Evolutionary conservation across 2,329 filamentous ascomycete species (phyloP).

Genomic region (Colletotrichum phormii): DNA sequence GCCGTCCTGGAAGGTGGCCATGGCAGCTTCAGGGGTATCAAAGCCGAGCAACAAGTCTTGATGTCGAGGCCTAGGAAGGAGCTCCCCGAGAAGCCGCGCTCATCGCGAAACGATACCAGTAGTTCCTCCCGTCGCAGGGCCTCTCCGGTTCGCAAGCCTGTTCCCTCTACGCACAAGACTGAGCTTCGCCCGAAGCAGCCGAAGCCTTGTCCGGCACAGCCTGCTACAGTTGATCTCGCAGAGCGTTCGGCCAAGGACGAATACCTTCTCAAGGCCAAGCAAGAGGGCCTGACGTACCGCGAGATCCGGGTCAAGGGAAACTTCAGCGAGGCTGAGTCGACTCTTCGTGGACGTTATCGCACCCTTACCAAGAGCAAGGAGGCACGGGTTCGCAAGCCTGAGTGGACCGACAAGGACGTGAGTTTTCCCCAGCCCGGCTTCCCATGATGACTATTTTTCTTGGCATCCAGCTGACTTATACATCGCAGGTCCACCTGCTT

Average conservation of each 20-base stretch:
- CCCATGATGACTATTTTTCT: not conserved
- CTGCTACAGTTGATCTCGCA: not conserved
- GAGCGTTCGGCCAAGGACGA: conserved; percentile 51
- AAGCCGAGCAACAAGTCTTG: not conserved
- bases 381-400: conserved; percentile 72
- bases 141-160: not conserved
- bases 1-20: not conserved
- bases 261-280: conserved; percentile 65
- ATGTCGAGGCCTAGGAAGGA: conserved; percentile 23
- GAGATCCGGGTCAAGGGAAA: conserved; percentile 68
- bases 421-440: conserved; percentile 49
- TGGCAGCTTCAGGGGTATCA: not conserved
- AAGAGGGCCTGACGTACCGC: conserved; percentile 71
- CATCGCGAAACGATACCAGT: not conserved
- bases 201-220: conserved; percentile 12
- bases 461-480: not conserved
- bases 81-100: conserved; percentile 28
- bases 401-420: conserved; percentile 74
- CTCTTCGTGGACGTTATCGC: conserved; percentile 75
- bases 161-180: not conserved
- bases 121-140: not conserved
- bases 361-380: conserved; percentile 73
- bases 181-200: conserved; percentile 23
- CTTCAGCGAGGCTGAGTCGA: conserved; percentile 76
- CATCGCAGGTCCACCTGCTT: conserved; percentile 56